Conservation (phyloP, 768 basidiomycete species). For the Suillus brevipes region DNA sequence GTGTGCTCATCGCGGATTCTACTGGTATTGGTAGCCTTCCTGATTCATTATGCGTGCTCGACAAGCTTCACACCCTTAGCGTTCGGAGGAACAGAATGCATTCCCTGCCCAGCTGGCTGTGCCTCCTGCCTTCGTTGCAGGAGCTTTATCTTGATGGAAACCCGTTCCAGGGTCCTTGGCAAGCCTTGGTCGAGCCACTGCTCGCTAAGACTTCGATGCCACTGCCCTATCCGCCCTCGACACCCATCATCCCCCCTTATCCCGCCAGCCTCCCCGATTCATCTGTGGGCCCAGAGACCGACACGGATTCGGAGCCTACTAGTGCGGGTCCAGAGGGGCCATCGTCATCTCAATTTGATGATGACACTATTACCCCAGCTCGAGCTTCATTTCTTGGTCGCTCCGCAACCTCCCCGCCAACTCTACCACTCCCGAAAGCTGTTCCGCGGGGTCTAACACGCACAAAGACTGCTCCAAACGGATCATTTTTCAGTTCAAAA, state of each 20-base stretch:
- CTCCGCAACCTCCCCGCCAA: conserved; percentile 51
- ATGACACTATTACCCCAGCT: conserved; percentile 72
- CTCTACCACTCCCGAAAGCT: conserved; percentile 24
- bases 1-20: conserved; percentile 90
- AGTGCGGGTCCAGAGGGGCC: conserved; percentile 37
- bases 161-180: conserved; percentile 94
- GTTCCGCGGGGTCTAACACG: conserved; percentile 54
- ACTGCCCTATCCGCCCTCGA: conserved; percentile 65
- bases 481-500: conserved; percentile 52
- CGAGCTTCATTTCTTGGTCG: conserved; percentile 55
- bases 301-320: conserved; percentile 53
- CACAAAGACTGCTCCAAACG: conserved; percentile 71
- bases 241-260: conserved; percentile 55
- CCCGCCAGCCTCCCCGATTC: conserved; percentile 50
- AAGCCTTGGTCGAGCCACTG: conserved; percentile 83
- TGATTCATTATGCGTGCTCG: conserved; percentile 67
- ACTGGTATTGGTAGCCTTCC: conserved; percentile 82
- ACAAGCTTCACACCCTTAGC: conserved; percentile 85
- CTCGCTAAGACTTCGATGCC: conserved; percentile 61
- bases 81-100: conserved; percentile 86
- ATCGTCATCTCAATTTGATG: conserved; percentile 43
- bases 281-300: conserved; percentile 47
- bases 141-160: conserved; percentile 92
- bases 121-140: conserved; percentile 81
- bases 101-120: conserved; percentile 92